A percentile compares a stretch with the other conserved stretches of the same genome.
Conservation (phyloP, 345 rosid genomes). For the Eucalyptus cladocalyx region DNA sequence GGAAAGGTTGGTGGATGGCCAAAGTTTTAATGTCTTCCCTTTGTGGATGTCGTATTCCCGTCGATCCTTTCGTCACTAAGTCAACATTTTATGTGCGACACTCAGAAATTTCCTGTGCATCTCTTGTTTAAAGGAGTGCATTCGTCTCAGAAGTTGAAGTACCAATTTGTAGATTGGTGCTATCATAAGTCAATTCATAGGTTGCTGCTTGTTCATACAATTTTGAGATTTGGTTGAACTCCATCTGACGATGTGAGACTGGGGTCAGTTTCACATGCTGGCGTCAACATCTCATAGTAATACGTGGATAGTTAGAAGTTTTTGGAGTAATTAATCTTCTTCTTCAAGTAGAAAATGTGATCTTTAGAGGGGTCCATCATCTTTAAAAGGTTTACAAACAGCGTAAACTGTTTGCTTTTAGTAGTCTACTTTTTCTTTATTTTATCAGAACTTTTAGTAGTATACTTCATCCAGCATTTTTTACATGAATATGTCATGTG, state of each 20-base stretch:
- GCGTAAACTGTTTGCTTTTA: neutral
- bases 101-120: neutral
- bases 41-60: no score
- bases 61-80: neutral
- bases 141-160: neutral
- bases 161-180: neutral
- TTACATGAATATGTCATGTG: neutral
- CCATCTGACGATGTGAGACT: neutral
- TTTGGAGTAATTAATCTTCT: neutral
- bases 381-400: neutral
- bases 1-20: constrained; percentile 45
- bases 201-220: neutral
- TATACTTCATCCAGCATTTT: neutral
- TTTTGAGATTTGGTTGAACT: neutral
- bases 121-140: neutral
- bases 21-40: neutral
- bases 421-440: neutral
- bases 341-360: neutral
- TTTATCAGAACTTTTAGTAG: neutral
- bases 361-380: neutral
- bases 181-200: neutral
- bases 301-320: neutral
- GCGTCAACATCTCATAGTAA: neutral
- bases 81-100: neutral
- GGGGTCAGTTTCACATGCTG: neutral